Percentiles rank a stretch among this genome's conserved stretches.
These are phyloP conservation scores for Melaleuca quinquenervia DNA, from an alignment of 345 rosid species.

Conservation along the genomic window DNA sequence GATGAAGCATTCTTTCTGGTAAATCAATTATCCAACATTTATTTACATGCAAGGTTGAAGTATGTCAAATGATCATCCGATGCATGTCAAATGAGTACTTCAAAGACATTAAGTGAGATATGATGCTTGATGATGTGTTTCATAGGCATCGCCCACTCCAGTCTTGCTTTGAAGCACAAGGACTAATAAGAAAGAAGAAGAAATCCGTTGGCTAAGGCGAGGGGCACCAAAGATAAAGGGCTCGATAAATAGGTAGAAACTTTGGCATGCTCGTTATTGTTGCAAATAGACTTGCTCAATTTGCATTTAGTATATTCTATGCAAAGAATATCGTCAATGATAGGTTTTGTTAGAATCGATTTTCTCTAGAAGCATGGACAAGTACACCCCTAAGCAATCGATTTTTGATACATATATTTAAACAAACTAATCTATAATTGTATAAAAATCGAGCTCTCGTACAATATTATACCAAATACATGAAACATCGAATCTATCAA, in stretches of 20 bases:
- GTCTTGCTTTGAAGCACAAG: too few relatives aligned
- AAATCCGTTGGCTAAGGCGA: too few relatives aligned
- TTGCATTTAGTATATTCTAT: not conserved
- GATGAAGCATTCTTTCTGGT: not conserved
- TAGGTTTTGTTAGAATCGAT: not conserved
- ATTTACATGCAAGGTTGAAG: not conserved
- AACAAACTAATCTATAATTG: not conserved
- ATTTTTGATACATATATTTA: not conserved
- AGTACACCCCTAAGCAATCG: too few relatives aligned
- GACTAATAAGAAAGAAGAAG: too few relatives aligned
- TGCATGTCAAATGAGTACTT: not conserved
- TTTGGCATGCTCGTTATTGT: not conserved
- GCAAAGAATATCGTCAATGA: not conserved
- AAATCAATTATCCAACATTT: not conserved
- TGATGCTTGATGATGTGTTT: not conserved
- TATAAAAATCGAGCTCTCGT: not conserved
- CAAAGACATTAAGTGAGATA: not conserved
- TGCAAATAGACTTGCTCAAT: not conserved
- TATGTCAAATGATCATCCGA: not conserved
- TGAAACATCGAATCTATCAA: not conserved
- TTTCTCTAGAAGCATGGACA: too few relatives aligned
- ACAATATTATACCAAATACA: not conserved
- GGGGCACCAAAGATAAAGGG: not conserved
- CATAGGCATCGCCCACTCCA: too few relatives aligned
- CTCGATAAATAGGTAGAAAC: not conserved